A percentile compares a stretch with the other conserved stretches of the same genome.
phyloP scores from a whole-genome alignment of 2,329 filamentous ascomycete species.

The Cladophialophora chaetospira region DNA sequence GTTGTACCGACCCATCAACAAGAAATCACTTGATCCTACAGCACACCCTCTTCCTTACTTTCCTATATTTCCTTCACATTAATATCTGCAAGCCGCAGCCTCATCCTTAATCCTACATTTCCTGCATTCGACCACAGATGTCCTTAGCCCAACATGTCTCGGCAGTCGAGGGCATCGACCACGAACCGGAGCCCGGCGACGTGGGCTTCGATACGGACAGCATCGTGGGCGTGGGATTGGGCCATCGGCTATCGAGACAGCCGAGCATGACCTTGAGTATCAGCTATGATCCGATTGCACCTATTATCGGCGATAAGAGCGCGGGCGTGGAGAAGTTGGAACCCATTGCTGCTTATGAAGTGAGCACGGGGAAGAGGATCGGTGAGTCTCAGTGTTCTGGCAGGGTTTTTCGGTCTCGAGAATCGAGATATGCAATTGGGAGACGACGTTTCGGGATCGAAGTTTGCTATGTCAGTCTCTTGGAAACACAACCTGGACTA shows the following conservation, averaged over 20 bases:
- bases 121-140: slow-evolving; percentile 38
- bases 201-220: slow-evolving; percentile 15
- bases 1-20: too few species aligned
- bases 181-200: slow-evolving; percentile 39
- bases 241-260: slow-evolving; percentile 15
- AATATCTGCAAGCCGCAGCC: background rate
- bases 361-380: slow-evolving; percentile 43
- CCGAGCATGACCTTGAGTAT: slow-evolving; percentile 45
- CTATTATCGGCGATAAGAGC: slow-evolving; percentile 29
- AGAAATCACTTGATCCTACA: too few species aligned
- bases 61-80: too few species aligned
- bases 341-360: slow-evolving; percentile 53
- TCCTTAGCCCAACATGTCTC: slow-evolving; percentile 57
- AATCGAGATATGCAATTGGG: too few species aligned
- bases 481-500: background rate
- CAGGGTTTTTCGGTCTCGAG: background rate
- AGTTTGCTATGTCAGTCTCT: too few species aligned
- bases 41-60: too few species aligned
- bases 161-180: slow-evolving; percentile 52
- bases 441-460: too few species aligned
- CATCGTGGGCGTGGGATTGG: slow-evolving; percentile 5
- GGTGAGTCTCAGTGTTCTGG: slow-evolving; percentile 32
- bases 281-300: slow-evolving; percentile 53
- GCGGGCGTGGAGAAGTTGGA: slow-evolving; percentile 44
- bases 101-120: background rate